Percentiles rank a stretch among this genome's conserved stretches.
These are phyloP conservation scores for Hymenoscyphus fraxineus DNA, from an alignment of 2,329 filamentous ascomycete species.

Conservation along the genomic window DNA sequence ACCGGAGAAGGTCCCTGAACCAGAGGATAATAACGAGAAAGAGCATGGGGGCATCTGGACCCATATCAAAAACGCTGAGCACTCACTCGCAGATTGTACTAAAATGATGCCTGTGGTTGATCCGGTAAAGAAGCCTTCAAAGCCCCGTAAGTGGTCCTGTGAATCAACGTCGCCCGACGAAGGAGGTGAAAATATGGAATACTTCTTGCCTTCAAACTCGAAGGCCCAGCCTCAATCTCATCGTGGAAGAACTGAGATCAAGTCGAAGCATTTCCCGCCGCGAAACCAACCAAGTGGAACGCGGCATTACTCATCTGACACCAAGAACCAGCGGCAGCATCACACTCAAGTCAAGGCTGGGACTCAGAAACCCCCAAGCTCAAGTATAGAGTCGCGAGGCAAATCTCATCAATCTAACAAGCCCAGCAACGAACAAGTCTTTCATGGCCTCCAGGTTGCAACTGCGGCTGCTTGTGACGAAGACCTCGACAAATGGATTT, in stretches of 20 bases:
- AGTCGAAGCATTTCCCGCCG: neutral
- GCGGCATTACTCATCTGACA: neutral
- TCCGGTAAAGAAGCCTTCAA: conserved; percentile 19
- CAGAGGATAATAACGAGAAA: neutral
- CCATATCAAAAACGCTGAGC: conserved; percentile 7
- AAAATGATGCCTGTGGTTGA: conserved; percentile 16
- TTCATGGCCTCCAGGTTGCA: conserved; percentile 53
- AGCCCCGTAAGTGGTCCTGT: conserved; percentile 6
- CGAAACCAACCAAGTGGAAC: neutral
- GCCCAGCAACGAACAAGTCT: conserved; percentile 44
- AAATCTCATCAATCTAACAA: conserved; percentile 3
- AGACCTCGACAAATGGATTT: conserved; percentile 49
- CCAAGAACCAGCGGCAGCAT: neutral
- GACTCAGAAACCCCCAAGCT: neutral
- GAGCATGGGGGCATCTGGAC: neutral
- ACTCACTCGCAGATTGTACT: conserved; percentile 13
- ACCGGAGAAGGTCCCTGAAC: neutral
- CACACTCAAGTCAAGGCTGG: neutral
- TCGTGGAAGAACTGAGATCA: neutral
- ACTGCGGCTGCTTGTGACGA: conserved; percentile 54
- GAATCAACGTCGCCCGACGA: neutral
- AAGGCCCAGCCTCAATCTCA: neutral
- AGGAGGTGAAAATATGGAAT: neutral
- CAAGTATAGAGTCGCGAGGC: neutral
- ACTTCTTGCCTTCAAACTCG: neutral